A percentile compares a stretch with the other conserved stretches of the same genome.
These are phyloP conservation scores for Macrophomina tecta DNA, from an alignment of 2,329 filamentous ascomycete genomes.

Conservation along the genomic window DNA sequence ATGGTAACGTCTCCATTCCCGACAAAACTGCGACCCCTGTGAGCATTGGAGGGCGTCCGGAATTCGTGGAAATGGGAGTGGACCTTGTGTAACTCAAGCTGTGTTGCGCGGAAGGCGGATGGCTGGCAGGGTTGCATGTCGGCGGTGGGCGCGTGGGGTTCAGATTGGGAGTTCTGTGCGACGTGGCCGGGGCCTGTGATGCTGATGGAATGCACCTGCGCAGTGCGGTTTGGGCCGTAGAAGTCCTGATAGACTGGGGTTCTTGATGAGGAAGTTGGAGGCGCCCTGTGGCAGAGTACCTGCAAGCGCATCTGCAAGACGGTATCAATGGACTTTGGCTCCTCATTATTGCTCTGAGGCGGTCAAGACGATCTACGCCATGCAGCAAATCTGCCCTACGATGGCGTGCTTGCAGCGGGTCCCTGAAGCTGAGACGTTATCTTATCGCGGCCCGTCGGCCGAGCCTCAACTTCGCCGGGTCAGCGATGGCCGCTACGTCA, in stretches of 20 bases:
- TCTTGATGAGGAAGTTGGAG: background rate
- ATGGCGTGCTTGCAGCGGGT: conserved; percentile 14
- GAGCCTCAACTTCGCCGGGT: background rate
- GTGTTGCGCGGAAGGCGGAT: background rate
- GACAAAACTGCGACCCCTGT: conserved; percentile 9
- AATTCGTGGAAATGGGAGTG: conserved; percentile 11
- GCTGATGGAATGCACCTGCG: background rate
- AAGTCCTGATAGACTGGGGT: background rate
- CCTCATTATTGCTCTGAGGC: background rate
- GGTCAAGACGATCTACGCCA: conserved; percentile 16
- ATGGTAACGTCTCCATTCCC: conserved; percentile 20
- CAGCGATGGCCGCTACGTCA: conserved; percentile 6
- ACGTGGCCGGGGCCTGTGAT: background rate
- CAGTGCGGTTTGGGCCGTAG: background rate
- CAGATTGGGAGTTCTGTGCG: conserved; percentile 14
- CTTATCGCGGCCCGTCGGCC: conserved; percentile 16
- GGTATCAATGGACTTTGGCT: background rate
- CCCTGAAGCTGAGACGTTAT: conserved; percentile 13
- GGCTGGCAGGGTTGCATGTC: background rate
- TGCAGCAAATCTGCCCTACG: conserved; percentile 24
- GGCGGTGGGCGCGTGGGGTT: background rate
- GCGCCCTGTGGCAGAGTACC: background rate
- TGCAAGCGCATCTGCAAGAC: background rate
- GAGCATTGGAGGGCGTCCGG: background rate
- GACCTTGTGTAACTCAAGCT: conserved; percentile 1